phyloP scores from a whole-genome alignment of 1,284 basidiomycete species.

The Ceratobasidium sp. region DNA sequence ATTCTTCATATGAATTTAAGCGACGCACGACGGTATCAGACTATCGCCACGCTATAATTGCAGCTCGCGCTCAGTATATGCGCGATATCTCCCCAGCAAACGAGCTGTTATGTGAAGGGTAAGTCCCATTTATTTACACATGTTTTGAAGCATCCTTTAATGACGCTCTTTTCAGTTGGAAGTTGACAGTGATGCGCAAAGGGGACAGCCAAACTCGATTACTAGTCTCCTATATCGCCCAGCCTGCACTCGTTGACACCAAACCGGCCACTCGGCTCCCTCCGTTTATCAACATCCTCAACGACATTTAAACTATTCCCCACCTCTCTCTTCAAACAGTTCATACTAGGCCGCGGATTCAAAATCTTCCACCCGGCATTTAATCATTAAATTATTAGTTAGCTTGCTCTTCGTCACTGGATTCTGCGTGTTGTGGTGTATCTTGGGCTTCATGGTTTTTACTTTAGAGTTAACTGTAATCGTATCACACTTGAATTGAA shows the following conservation, averaged over 20 bases:
- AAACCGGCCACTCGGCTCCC: slow-evolving; percentile 36
- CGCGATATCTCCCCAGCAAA: slow-evolving; percentile 40
- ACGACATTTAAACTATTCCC: slow-evolving; percentile 14
- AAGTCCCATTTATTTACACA: not conserved
- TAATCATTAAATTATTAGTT: slow-evolving; percentile 27
- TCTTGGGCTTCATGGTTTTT: not conserved
- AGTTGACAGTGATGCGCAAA: slow-evolving; percentile 36
- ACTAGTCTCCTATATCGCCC: slow-evolving; percentile 35
- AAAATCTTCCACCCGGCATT: not conserved
- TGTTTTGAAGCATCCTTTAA: not conserved
- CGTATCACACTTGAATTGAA: slow-evolving; percentile 6
- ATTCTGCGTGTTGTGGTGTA: not conserved
- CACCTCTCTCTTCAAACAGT: not conserved
- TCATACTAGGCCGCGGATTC: not conserved
- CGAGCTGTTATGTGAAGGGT: slow-evolving; percentile 44
- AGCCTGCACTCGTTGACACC: slow-evolving; percentile 28
- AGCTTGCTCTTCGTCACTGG: not conserved
- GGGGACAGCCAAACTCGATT: slow-evolving; percentile 33
- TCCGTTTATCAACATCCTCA: slow-evolving; percentile 39
- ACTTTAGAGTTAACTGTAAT: slow-evolving; percentile 14
- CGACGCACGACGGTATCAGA: slow-evolving; percentile 11
- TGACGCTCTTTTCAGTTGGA: slow-evolving; percentile 25
- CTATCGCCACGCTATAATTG: slow-evolving; percentile 38
- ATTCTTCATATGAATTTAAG: slow-evolving; percentile 39
- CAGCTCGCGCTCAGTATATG: slow-evolving; percentile 44